Evolutionary conservation across 345 rosid genomes (phyloP).

Genomic region (Citrus reticulata): DNA sequence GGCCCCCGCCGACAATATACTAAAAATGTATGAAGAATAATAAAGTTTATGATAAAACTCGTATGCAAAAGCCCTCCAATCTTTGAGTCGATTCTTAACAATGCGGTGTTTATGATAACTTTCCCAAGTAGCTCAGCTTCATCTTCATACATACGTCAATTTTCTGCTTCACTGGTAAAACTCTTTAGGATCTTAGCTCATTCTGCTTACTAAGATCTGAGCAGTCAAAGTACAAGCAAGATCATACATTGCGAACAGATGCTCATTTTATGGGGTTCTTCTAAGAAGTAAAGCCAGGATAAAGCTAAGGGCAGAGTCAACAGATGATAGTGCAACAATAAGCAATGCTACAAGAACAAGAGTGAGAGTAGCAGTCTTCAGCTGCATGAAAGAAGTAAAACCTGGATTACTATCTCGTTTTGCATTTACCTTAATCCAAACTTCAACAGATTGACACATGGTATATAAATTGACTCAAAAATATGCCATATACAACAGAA

Average conservation of each 20-base stretch:
- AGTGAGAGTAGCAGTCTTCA: slow-evolving; percentile 72
- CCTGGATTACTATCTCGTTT: not conserved
- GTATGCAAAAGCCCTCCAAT: not conserved
- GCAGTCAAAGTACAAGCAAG: not conserved
- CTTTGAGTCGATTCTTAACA: not conserved
- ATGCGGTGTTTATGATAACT: no score
- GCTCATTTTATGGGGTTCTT: slow-evolving; percentile 34
- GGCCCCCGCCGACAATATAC: no score
- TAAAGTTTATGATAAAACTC: not conserved
- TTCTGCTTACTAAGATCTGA: no score
- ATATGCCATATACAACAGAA: not conserved
- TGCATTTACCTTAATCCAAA: not conserved
- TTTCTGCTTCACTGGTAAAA: not conserved
- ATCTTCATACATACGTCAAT: not conserved
- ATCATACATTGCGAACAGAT: not conserved
- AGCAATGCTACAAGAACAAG: slow-evolving; percentile 64
- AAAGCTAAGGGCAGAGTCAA: slow-evolving; percentile 59
- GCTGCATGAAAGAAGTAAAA: slow-evolving; percentile 39
- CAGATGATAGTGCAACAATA: slow-evolving; percentile 65
- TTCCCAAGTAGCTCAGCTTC: not conserved
- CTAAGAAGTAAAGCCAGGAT: slow-evolving; percentile 55
- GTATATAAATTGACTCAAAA: not conserved
- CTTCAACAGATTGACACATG: not conserved
- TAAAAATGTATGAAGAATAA: not conserved
- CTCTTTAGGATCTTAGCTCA: no score